phyloP scores from a whole-genome alignment of 2,329 filamentous ascomycete genomes.

The Aspergillus aculeatus region DNA sequence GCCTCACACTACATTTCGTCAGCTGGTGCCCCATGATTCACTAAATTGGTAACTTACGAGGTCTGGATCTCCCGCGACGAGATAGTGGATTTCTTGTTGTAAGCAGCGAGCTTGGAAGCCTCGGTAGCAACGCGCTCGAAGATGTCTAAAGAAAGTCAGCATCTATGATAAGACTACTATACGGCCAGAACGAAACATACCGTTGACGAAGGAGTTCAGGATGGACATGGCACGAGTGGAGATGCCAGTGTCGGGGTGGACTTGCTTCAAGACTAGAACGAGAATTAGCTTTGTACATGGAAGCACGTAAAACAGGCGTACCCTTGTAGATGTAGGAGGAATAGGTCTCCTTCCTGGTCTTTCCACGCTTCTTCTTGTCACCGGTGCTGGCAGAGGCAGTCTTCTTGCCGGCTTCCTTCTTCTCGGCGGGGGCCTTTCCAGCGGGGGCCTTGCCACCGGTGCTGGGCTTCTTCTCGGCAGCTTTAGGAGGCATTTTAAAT shows the following conservation, averaged over 20 bases:
- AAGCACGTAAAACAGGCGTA: conserved; percentile 49
- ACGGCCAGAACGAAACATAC: conserved; percentile 53
- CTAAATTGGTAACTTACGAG: conserved; percentile 56
- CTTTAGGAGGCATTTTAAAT: conserved; percentile 89
- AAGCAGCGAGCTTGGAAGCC: conserved; percentile 97
- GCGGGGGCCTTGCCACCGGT: conserved; percentile 88
- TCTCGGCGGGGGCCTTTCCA: conserved; percentile 80
- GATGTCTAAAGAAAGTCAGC: conserved; percentile 65
- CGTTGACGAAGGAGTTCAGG: conserved; percentile 99
- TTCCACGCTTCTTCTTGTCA: conserved; percentile 99
- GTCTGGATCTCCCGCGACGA: conserved; percentile 99
- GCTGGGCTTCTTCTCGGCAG: conserved; percentile 95
- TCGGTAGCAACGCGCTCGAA: conserved; percentile 99
- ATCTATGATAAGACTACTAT: not conserved
- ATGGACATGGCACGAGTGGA: conserved; percentile 99
- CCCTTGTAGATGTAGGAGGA: conserved; percentile 99
- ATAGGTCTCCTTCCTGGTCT: conserved; percentile 99
- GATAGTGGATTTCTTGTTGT: conserved; percentile 99
- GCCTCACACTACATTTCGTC: conserved; percentile 64
- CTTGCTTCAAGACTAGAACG: conserved; percentile 90
- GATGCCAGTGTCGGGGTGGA: conserved; percentile 99
- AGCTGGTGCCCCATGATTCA: conserved; percentile 18
- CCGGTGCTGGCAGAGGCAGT: conserved; percentile 78
- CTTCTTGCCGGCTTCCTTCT: conserved; percentile 99
- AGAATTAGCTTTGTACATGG: conserved; percentile 22